Percentiles rank a stretch among this genome's conserved stretches.
These are phyloP conservation scores for Nannochloropsis granulata DNA, from an alignment of 108 stramenopile species.

Conservation along the genomic window DNA sequence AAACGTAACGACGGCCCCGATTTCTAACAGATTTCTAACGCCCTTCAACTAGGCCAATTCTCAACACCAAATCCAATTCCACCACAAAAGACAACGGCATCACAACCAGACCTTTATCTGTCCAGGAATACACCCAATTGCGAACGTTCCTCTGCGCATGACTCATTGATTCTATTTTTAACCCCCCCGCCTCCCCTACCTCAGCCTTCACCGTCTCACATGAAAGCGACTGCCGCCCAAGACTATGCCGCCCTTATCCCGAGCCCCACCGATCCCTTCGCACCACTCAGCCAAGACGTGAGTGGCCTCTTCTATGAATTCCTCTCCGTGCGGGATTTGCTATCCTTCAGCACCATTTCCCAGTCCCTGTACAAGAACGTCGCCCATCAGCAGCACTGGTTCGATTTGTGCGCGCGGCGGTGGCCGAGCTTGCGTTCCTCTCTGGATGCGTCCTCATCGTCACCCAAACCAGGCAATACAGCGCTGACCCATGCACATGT, in stretches of 20 bases:
- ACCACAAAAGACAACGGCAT: too few relatives aligned
- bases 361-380: neutral
- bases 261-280: neutral
- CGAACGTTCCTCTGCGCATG: too few relatives aligned
- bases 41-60: too few relatives aligned
- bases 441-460: too few relatives aligned
- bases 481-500: neutral
- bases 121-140: too few relatives aligned
- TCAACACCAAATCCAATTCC: too few relatives aligned
- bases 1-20: too few relatives aligned
- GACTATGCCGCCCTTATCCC: neutral
- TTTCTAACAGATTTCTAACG: too few relatives aligned
- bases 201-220: neutral
- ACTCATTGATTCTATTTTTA: neutral
- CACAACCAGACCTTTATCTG: too few relatives aligned
- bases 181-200: neutral
- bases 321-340: neutral
- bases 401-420: neutral
- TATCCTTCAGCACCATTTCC: neutral
- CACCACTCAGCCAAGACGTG: neutral
- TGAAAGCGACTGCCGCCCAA: neutral
- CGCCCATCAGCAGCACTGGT: neutral
- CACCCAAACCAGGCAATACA: too few relatives aligned
- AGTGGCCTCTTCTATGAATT: neutral
- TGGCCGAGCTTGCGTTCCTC: neutral